Evolutionary conservation across 2,329 filamentous ascomycete genomes (phyloP), one percentile per base, ranked within the genome.

Genomic region (Colletotrichum orbiculare): DNA sequence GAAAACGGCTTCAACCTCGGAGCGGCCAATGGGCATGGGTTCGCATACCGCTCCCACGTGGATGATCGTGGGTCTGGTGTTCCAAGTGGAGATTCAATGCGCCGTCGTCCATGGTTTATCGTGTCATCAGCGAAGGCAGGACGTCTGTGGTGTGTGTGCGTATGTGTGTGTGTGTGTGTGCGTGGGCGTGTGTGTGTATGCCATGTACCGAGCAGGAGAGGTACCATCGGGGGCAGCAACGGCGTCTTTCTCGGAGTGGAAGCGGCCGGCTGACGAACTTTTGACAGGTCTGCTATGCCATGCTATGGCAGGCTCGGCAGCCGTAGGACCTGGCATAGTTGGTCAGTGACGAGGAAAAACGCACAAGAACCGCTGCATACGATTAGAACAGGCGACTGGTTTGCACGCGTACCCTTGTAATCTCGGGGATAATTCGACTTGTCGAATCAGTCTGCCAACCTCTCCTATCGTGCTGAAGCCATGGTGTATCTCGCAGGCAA

Each of bases 21-120:
- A 53, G 58, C 46, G 35, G 47, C 52, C 58, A 41, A 41, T 41
- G 52, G 58, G 58, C 62, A 56, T 52, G 58, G 62, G 58, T 56
- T 65, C 52, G 58, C 58, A 65, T 65, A 65, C 62, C 62, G 62
- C 62, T 62, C 41, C 62, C 62, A 65, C 62, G 62, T 65, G 62
- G 62, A 56, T 42, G 25, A 62, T 48, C 46, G 62, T 50, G 62
- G 62, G 62, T 62, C 58, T 62, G 39, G 34, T 65, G 52, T 56
- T 17, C 58, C 25, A 62, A 62, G 62, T 62, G 58, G 62, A 65
- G 50, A 46, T 62, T 50, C 53, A 33, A 53, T 62, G 58, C 52
- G 52, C 37, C 41, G 35, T 65, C 46, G 52, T 62, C 47, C 60
- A 62, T 42, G 56, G 58, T 52, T 38, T 52, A 53, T 52, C 39